Evolutionary conservation across 2,329 filamentous ascomycete genomes (phyloP).

Genomic region (Beauveria australis): DNA sequence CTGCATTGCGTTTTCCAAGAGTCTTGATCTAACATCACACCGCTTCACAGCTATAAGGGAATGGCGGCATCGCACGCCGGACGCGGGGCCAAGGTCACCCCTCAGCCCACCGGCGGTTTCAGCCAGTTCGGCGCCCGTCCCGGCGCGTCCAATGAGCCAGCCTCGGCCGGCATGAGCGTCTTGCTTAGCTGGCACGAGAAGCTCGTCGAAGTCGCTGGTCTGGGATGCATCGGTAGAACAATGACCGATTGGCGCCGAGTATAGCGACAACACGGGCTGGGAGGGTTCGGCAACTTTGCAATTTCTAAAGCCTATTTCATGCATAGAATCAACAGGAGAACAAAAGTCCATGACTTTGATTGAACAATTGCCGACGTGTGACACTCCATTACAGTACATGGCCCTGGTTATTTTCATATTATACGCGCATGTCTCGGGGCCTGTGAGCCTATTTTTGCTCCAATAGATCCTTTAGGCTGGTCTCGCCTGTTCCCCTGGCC

Average conservation of each 20-base stretch:
- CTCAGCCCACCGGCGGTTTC: constrained; percentile 74
- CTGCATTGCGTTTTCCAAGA: too few species aligned
- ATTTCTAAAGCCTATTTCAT: background rate
- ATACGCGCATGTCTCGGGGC: background rate
- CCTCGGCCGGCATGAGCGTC: constrained; percentile 89
- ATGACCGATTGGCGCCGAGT: constrained; percentile 94
- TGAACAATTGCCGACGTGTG: background rate
- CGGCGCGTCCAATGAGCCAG: constrained; percentile 51
- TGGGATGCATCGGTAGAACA: constrained; percentile 83
- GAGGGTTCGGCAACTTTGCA: background rate
- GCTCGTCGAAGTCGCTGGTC: constrained; percentile 85
- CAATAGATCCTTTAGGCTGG: constrained; percentile 79
- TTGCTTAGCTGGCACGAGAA: constrained; percentile 98
- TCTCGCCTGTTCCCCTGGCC: constrained; percentile 71
- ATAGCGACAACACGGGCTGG: constrained; percentile 14
- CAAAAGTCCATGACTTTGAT: background rate
- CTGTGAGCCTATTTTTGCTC: constrained; percentile 33
- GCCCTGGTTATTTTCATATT: background rate
- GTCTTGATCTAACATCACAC: background rate
- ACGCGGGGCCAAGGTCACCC: constrained; percentile 39
- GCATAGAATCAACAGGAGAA: background rate
- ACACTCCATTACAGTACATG: background rate
- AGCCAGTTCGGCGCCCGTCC: constrained; percentile 62
- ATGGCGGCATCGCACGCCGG: constrained; percentile 46
- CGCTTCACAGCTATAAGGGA: constrained; percentile 69